Evolutionary conservation across 108 stramenopile genomes (phyloP).

Genomic region (Fragilariopsis cylindrus): DNA sequence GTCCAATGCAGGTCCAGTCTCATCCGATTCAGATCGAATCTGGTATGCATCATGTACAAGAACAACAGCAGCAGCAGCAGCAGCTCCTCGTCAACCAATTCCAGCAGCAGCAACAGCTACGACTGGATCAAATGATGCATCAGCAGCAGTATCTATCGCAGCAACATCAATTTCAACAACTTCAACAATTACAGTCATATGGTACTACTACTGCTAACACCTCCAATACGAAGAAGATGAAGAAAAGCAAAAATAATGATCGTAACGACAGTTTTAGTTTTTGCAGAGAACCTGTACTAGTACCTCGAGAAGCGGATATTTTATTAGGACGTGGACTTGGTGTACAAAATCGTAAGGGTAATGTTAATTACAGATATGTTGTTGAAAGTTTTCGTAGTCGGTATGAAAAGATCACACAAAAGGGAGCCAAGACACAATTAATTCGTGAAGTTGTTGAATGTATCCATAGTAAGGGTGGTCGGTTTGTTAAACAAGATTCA

Average conservation of each 20-base stretch:
- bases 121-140: too few species aligned
- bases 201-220: not conserved
- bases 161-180: not conserved
- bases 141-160: not conserved
- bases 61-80: too few species aligned
- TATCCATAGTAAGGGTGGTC: constrained; percentile 27
- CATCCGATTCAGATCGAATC: too few species aligned
- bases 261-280: not conserved
- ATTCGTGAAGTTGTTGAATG: constrained; percentile 31
- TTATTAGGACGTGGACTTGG: constrained; percentile 25
- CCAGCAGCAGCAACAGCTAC: too few species aligned
- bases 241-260: not conserved
- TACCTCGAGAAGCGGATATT: constrained; percentile 17
- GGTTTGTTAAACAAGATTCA: constrained; percentile 36
- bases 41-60: too few species aligned
- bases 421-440: constrained; percentile 34
- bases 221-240: not conserved
- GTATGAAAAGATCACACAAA: constrained; percentile 22
- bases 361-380: constrained; percentile 28
- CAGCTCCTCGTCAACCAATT: too few species aligned
- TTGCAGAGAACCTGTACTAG: constrained; percentile 12
- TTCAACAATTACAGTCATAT: not conserved
- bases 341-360: constrained; percentile 26
- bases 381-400: constrained; percentile 24
- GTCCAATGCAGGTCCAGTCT: too few species aligned